Evolutionary conservation across 495 filamentous ascomycete genomes (phyloP).

Genomic region (Neohortaea acidophila): DNA sequence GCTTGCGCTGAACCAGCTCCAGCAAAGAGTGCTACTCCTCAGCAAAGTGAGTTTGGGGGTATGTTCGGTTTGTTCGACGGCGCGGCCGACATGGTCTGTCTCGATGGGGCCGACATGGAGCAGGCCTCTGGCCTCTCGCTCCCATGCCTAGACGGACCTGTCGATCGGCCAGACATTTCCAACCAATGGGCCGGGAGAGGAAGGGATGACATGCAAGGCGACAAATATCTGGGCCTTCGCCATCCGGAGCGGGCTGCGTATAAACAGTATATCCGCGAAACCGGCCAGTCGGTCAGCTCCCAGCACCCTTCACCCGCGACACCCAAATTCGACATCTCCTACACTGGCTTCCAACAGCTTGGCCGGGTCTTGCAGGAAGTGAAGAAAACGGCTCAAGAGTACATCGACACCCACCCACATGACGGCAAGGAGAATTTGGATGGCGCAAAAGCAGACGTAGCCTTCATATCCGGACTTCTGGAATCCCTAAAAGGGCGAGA

Average conservation of each 20-base stretch:
- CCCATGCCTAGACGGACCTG: not conserved
- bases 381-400: no score
- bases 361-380: no score
- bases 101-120: not conserved
- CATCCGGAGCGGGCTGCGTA: not conserved
- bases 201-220: not conserved
- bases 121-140: not conserved
- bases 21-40: constrained; percentile 2
- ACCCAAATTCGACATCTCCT: no score
- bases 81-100: not conserved
- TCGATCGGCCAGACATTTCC: not conserved
- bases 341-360: no score
- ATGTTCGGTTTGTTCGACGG: constrained; percentile 19
- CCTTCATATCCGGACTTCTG: no score
- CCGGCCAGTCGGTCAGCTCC: not conserved
- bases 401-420: no score
- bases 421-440: no score
- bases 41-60: constrained; percentile 1
- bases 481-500: no score
- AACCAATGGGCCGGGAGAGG: not conserved
- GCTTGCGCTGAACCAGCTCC: no score
- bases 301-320: no score
- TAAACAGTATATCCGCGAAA: not conserved
- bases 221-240: not conserved
- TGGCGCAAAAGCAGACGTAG: no score